A percentile compares a stretch with the other conserved stretches of the same genome.
These are phyloP conservation scores for Calonectria pauciramosa DNA, from an alignment of 2,329 filamentous ascomycete species.

Conservation along the genomic window DNA sequence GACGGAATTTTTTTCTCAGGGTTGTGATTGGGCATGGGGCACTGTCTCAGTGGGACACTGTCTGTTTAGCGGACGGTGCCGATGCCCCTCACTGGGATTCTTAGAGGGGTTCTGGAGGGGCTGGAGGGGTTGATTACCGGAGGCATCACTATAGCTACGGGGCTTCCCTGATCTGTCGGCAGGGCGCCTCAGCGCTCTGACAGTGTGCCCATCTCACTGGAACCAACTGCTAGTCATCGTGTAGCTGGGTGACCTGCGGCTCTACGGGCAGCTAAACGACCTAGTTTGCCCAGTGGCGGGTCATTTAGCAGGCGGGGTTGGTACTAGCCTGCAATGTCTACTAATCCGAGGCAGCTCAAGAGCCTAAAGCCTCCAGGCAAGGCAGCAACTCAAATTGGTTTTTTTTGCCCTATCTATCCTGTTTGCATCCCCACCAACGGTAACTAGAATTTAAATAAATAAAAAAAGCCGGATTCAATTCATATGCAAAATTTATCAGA, in stretches of 20 bases:
- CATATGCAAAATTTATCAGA: not conserved
- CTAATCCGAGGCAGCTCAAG: not conserved
- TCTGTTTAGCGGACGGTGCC: constrained; percentile 40
- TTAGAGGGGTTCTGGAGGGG: constrained; percentile 19
- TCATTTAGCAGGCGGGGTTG: constrained; percentile 29
- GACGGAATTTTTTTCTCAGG: constrained; percentile 55
- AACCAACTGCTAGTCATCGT: constrained; percentile 5
- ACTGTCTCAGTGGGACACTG: constrained; percentile 43
- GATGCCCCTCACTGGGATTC: constrained; percentile 27
- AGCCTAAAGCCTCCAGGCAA: not conserved
- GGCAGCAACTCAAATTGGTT: constrained; percentile 7
- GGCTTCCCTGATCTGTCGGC: not conserved
- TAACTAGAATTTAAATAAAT: not conserved
- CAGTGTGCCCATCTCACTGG: constrained; percentile 3
- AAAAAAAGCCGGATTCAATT: not conserved
- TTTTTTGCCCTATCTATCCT: constrained; percentile 6
- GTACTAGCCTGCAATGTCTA: constrained; percentile 25
- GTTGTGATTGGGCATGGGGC: constrained; percentile 53
- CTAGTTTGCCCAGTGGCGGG: constrained; percentile 15
- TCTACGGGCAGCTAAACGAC: constrained; percentile 13
- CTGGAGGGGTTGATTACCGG: constrained; percentile 8
- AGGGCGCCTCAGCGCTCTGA: constrained; percentile 7
- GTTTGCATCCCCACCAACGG: not conserved
- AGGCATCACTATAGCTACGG: constrained; percentile 4
- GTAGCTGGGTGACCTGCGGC: constrained; percentile 13